Evolutionary conservation across 208 protist species (phyloP).

Genomic region (Leishmania arabica): DNA sequence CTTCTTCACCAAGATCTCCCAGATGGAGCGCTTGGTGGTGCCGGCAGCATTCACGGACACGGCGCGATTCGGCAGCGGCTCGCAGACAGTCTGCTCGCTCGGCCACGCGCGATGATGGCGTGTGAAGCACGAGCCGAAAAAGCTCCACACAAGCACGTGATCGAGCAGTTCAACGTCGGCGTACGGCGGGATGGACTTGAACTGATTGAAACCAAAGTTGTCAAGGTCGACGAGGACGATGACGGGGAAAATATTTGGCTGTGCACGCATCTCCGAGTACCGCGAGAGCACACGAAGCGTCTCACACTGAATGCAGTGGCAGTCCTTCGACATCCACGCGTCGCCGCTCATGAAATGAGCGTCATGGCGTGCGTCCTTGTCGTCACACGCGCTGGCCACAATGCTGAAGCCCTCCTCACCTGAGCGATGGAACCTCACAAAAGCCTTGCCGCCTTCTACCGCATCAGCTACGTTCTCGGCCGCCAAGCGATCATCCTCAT

Average conservation of each 20-base stretch:
- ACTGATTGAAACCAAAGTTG: constrained; percentile 91
- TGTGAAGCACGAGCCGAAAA: constrained; percentile 90
- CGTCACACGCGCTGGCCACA: constrained; percentile 62
- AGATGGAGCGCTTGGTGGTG: constrained; percentile 18
- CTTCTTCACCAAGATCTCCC: constrained; percentile 16
- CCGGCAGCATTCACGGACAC: neutral
- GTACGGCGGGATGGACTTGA: constrained; percentile 62
- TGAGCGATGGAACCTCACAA: constrained; percentile 58
- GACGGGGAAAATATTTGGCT: constrained; percentile 20
- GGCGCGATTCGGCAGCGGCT: constrained; percentile 18
- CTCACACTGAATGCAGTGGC: constrained; percentile 81
- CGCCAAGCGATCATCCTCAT: neutral
- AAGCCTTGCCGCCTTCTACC: neutral
- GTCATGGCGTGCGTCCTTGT: constrained; percentile 39
- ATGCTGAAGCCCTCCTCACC: constrained; percentile 65
- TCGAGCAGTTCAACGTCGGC: constrained; percentile 34
- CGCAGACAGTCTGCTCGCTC: constrained; percentile 52
- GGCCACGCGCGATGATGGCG: constrained; percentile 73
- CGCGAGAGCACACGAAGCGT: constrained; percentile 49
- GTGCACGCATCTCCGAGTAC: constrained; percentile 20
- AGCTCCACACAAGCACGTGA: constrained; percentile 80
- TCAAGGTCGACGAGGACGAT: constrained; percentile 87
- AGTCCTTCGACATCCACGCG: constrained; percentile 67
- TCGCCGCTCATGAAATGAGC: constrained; percentile 72
- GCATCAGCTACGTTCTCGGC: neutral